Conservation (phyloP, 2,329 filamentous ascomycete species). For the Cryphonectria naterciae region DNA sequence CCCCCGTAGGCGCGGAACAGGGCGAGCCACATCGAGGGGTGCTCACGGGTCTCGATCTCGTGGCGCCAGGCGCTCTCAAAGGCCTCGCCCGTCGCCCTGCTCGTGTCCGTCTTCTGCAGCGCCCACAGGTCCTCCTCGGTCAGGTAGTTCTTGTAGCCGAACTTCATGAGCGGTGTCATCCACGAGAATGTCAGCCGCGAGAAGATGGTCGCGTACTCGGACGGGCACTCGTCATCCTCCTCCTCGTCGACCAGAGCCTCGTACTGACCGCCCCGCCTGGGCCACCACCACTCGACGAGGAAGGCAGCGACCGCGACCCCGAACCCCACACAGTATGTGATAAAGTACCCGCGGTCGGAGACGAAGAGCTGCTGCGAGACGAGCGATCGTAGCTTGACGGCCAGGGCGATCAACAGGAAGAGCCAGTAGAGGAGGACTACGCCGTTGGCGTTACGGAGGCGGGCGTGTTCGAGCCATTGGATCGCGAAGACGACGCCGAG, state of each 20-base stretch:
- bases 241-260: slow-evolving; percentile 62
- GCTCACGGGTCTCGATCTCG: slow-evolving; percentile 69
- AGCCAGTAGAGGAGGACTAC: slow-evolving; percentile 93
- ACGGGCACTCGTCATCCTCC: slow-evolving; percentile 65
- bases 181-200: slow-evolving; percentile 92
- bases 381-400: slow-evolving; percentile 84
- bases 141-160: slow-evolving; percentile 87
- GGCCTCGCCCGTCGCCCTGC: slow-evolving; percentile 68
- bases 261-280: slow-evolving; percentile 71
- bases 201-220: slow-evolving; percentile 93
- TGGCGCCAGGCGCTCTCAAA: slow-evolving; percentile 78
- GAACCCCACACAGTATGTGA: slow-evolving; percentile 73
- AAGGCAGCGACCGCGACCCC: slow-evolving; percentile 74
- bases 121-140: slow-evolving; percentile 98
- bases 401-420: slow-evolving; percentile 76
- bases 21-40: slow-evolving; percentile 85
- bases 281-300: slow-evolving; percentile 81
- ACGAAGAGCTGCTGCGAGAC: slow-evolving; percentile 75
- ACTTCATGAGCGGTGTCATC: slow-evolving; percentile 99
- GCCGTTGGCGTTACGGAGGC: slow-evolving; percentile 82
- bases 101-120: slow-evolving; percentile 78
- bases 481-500: slow-evolving; percentile 75
- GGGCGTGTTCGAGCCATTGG: slow-evolving; percentile 85
- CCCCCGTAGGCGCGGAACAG: slow-evolving; percentile 83
- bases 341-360: slow-evolving; percentile 72